phyloP scores from a whole-genome alignment of 495 filamentous ascomycete genomes.

The Aspergillus wentii region DNA sequence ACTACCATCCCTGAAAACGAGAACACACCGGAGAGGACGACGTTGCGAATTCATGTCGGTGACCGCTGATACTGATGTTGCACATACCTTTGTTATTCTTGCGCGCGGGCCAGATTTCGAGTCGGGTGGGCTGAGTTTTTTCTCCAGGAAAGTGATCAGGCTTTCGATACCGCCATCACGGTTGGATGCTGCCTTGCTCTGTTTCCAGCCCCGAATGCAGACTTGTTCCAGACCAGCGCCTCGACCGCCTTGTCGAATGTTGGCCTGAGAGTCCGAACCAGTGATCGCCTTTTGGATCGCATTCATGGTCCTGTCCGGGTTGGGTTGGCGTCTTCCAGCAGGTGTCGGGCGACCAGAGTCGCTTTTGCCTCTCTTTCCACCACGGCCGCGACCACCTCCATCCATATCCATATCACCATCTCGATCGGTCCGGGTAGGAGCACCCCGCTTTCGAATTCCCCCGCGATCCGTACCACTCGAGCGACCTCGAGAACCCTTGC shows the following conservation, averaged over 20 bases:
- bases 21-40: conserved; percentile 48
- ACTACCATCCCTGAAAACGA: conserved; percentile 54
- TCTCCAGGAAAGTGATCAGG: conserved; percentile 75
- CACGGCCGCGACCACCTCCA: conserved; percentile 32
- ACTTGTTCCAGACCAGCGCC: conserved; percentile 31
- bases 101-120: conserved; percentile 50
- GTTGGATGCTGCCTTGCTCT: conserved; percentile 69
- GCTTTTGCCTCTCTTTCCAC: conserved; percentile 30
- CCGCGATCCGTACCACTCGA: conserved; percentile 43
- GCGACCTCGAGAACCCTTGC: conserved; percentile 27
- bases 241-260: conserved; percentile 27
- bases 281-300: conserved; percentile 40
- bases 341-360: conserved; percentile 26
- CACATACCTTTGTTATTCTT: conserved; percentile 82
- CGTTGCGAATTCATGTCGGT: conserved; percentile 46
- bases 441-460: conserved; percentile 67
- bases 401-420: conserved; percentile 87
- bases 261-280: conserved; percentile 32
- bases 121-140: conserved; percentile 55
- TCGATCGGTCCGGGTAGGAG: conserved; percentile 53
- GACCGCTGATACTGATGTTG: conserved; percentile 45
- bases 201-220: conserved; percentile 63
- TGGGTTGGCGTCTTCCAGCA: conserved; percentile 15
- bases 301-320: conserved; percentile 25
- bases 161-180: conserved; percentile 65